Percentiles rank a stretch among this genome's conserved stretches.
Conservation (phyloP, 176 grass and related monocot genomes). For the Poa pratensis region DNA sequence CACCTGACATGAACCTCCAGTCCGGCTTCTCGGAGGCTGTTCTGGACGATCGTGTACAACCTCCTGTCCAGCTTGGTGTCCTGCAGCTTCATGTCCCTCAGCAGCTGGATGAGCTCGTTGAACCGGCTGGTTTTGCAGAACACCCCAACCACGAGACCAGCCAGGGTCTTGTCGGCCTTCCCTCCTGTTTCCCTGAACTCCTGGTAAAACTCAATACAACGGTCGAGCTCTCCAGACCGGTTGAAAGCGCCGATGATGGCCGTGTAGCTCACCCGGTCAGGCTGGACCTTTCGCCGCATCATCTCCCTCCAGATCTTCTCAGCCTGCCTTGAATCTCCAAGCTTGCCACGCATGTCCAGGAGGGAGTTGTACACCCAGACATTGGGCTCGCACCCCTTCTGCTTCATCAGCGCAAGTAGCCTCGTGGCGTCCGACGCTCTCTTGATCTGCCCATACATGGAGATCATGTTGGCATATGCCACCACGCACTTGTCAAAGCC, state of each 20-base stretch:
- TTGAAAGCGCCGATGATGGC: conserved; percentile 80
- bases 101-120: conserved; percentile 76
- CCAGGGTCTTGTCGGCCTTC: conserved; percentile 69
- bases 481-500: conserved; percentile 84
- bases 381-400: conserved; percentile 83
- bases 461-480: conserved; percentile 93
- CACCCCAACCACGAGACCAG: conserved; percentile 80
- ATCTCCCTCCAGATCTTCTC: conserved; percentile 96
- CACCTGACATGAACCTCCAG: conserved; percentile 71
- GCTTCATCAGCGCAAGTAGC: conserved; percentile 88
- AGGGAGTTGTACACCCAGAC: conserved; percentile 90
- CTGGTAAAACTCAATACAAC: conserved; percentile 68
- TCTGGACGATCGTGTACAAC: conserved; percentile 66
- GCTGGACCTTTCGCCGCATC: conserved; percentile 62
- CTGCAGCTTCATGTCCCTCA: conserved; percentile 60
- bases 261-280: conserved; percentile 80
- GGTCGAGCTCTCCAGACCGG: conserved; percentile 60
- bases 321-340: conserved; percentile 68
- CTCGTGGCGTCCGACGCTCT: conserved; percentile 69
- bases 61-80: conserved; percentile 63
- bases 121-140: conserved; percentile 65
- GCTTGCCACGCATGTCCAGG: conserved; percentile 76
- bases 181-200: conserved; percentile 68
- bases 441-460: conserved; percentile 82
- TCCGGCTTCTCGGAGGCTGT: conserved; percentile 69